These are phyloP conservation scores for Leccinum griseonigrum DNA, from an alignment of 1,284 basidiomycete genomes.

Conservation along the genomic window DNA sequence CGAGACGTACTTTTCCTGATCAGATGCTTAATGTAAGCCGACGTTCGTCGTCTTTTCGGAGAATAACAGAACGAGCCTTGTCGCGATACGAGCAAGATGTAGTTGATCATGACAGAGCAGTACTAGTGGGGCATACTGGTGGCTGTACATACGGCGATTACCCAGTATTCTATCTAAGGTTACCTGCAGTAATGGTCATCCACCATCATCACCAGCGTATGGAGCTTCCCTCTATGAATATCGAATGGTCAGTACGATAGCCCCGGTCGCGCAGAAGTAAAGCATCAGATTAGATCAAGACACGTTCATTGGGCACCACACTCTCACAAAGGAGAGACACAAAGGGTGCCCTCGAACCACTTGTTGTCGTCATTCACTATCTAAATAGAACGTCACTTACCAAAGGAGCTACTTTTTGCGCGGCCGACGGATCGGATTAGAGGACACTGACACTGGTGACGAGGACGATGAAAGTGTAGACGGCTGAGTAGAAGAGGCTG, in stretches of 20 bases:
- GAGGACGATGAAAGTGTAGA: background rate
- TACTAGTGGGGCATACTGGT: conserved; percentile 6
- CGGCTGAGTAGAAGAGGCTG: conserved; percentile 1
- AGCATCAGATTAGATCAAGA: conserved; percentile 89
- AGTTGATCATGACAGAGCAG: conserved; percentile 67
- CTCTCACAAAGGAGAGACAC: conserved; percentile 24
- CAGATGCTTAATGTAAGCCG: conserved; percentile 12
- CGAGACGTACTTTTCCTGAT: conserved; percentile 92
- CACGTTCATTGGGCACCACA: conserved; percentile 52
- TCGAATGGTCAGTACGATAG: conserved; percentile 11
- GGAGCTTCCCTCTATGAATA: background rate
- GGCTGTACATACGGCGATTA: conserved; percentile 23
- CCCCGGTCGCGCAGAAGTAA: background rate
- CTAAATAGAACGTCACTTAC: conserved; percentile 23
- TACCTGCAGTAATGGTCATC: background rate
- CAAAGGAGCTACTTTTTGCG: conserved; percentile 16
- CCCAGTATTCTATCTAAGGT: background rate
- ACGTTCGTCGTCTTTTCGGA: background rate
- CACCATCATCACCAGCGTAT: background rate
- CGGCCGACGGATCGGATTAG: background rate
- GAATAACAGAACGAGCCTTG: conserved; percentile 64
- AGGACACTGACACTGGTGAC: background rate
- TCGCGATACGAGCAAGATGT: conserved; percentile 89
- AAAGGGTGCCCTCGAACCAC: conserved; percentile 67
- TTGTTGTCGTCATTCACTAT: conserved; percentile 59